These are phyloP conservation scores for Chaetomiaceae sp. DNA, from an alignment of 2,329 filamentous ascomycete species.

Conservation along the genomic window DNA sequence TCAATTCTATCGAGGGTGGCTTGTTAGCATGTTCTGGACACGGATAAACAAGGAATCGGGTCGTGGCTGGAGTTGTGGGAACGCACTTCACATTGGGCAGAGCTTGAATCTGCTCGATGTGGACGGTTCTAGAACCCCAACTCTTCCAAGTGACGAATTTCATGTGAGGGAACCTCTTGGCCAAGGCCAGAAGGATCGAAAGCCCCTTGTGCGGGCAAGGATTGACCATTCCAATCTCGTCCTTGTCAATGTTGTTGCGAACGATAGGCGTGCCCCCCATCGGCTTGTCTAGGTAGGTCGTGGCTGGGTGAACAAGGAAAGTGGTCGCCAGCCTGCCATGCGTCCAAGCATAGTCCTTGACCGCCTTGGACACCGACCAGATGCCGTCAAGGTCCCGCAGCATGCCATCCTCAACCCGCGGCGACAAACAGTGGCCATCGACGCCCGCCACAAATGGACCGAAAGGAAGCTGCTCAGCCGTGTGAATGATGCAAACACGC, in stretches of 20 bases:
- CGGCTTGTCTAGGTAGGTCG: constrained; percentile 22
- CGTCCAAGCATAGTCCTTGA: constrained; percentile 23
- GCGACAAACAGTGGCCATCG: constrained; percentile 23
- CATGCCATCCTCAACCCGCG: constrained; percentile 19
- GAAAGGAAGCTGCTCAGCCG: constrained; percentile 27
- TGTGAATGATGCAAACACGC: constrained; percentile 25
- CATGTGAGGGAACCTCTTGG: constrained; percentile 21
- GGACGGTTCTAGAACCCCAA: constrained; percentile 22
- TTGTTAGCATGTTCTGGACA: constrained; percentile 8
- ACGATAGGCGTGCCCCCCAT: constrained; percentile 18
- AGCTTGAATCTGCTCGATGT: constrained; percentile 15
- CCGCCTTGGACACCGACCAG: constrained; percentile 26
- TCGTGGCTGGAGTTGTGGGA: neutral
- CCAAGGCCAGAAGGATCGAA: constrained; percentile 22
- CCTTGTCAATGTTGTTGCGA: constrained; percentile 25
- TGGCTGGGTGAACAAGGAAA: constrained; percentile 23
- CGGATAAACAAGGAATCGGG: neutral
- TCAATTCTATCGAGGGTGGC: constrained; percentile 12
- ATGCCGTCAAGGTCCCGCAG: constrained; percentile 25
- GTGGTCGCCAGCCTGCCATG: constrained; percentile 24
- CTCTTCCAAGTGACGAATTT: constrained; percentile 27
- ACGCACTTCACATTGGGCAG: constrained; percentile 25
- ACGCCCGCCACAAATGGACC: constrained; percentile 25
- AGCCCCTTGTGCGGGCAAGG: constrained; percentile 27
- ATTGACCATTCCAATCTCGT: constrained; percentile 28